A percentile compares a stretch with the other conserved stretches of the same genome.
Evolutionary conservation across 2,329 filamentous ascomycete genomes (phyloP).

Genomic region (Diplocarpon mali): DNA sequence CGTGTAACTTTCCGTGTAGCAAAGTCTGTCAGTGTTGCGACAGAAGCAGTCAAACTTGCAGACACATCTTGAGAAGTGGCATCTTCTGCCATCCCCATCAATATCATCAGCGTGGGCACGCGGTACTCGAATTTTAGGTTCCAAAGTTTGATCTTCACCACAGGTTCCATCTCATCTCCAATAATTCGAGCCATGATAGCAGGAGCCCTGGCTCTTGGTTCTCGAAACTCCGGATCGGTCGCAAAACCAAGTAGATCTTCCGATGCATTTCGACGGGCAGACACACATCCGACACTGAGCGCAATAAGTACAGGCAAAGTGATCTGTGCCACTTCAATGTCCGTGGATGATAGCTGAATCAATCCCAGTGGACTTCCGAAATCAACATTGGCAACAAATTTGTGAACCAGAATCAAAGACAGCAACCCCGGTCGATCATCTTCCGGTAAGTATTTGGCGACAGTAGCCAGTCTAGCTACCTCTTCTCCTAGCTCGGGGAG

Average conservation of each 20-base stretch:
- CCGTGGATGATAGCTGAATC: slow-evolving; percentile 44
- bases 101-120: slow-evolving; percentile 69
- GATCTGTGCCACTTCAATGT: slow-evolving; percentile 69
- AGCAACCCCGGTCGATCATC: slow-evolving; percentile 87
- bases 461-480: slow-evolving; percentile 68
- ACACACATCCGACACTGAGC: slow-evolving; percentile 55
- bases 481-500: slow-evolving; percentile 68
- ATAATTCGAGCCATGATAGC: slow-evolving; percentile 85
- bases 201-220: slow-evolving; percentile 33
- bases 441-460: slow-evolving; percentile 90
- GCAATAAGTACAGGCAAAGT: slow-evolving; percentile 75
- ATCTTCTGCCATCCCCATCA: slow-evolving; percentile 59
- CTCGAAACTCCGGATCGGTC: slow-evolving; percentile 22
- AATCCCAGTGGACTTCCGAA: slow-evolving; percentile 59
- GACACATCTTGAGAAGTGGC: slow-evolving; percentile 64
- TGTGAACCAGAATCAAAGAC: slow-evolving; percentile 57
- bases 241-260: slow-evolving; percentile 61
- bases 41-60: slow-evolving; percentile 63
- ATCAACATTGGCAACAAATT: slow-evolving; percentile 49
- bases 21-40: slow-evolving; percentile 63
- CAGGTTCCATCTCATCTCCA: slow-evolving; percentile 87
- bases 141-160: slow-evolving; percentile 77
- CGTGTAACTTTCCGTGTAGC: slow-evolving; percentile 34
- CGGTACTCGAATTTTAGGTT: slow-evolving; percentile 83
- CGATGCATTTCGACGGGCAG: slow-evolving; percentile 49